Conservation (phyloP, 371 early-diverging fungal species). For the Fennellomyces sp. region DNA sequence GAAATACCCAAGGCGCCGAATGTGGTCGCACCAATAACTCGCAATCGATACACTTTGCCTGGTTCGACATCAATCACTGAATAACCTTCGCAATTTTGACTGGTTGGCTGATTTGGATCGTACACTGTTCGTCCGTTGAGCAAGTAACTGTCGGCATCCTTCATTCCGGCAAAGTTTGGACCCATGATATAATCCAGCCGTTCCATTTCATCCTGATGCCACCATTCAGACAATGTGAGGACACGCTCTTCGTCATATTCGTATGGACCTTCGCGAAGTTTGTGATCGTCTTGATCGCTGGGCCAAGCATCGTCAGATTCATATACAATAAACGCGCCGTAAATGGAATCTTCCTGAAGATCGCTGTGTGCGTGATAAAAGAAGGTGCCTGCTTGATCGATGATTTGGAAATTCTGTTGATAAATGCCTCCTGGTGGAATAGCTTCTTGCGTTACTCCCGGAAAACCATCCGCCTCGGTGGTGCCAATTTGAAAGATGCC, state of each 20-base stretch:
- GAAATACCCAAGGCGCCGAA: constrained; percentile 35
- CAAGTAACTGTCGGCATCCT: constrained; percentile 39
- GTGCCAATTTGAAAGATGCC: constrained; percentile 46
- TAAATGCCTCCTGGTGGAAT: constrained; percentile 33
- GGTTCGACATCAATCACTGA: constrained; percentile 36
- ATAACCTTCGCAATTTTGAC: constrained; percentile 27
- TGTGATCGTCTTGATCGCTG: not conserved
- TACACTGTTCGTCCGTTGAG: constrained; percentile 44
- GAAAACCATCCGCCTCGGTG: constrained; percentile 43
- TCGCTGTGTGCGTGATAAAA: constrained; percentile 52
- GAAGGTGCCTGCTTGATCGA: constrained; percentile 45
- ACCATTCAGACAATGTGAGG: constrained; percentile 47
- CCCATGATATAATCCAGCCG: constrained; percentile 28
- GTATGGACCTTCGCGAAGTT: constrained; percentile 32
- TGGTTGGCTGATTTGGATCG: constrained; percentile 1
- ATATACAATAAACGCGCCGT: constrained; percentile 50
- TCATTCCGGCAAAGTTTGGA: constrained; percentile 21
- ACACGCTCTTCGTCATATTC: constrained; percentile 47
- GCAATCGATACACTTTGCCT: constrained; percentile 36
- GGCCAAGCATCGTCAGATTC: constrained; percentile 36
- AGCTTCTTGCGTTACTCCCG: constrained; percentile 40
- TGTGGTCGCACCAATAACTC: constrained; percentile 39
- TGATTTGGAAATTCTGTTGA: constrained; percentile 31
- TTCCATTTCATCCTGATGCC: constrained; percentile 29
- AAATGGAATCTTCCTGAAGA: constrained; percentile 35